Percentiles rank a stretch among this genome's conserved stretches.
Evolutionary conservation across 2,329 filamentous ascomycete species (phyloP).

Genomic region (Aureobasidium sp.): DNA sequence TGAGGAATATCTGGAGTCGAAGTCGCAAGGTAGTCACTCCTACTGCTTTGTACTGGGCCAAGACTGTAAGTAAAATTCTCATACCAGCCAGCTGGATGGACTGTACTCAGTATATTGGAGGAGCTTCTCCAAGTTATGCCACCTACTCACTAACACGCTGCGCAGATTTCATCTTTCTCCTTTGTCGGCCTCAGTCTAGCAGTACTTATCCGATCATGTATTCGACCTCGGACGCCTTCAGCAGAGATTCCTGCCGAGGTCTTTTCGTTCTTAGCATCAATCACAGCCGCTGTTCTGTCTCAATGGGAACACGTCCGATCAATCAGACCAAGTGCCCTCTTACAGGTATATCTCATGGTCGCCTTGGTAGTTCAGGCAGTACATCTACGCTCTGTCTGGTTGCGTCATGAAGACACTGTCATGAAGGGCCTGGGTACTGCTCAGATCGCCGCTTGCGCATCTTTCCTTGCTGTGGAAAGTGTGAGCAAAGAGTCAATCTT

Average conservation of each 20-base stretch:
- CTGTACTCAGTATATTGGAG: no score
- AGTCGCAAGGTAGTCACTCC: conserved; percentile 21
- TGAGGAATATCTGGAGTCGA: conserved; percentile 23
- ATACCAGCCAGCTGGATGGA: not conserved
- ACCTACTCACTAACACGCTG: not conserved
- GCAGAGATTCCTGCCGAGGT: conserved; percentile 24
- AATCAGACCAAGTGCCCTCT: conserved; percentile 24
- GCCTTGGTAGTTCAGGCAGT: conserved; percentile 26
- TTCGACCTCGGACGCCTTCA: conserved; percentile 2
- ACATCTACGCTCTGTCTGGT: conserved; percentile 25
- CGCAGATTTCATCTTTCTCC: conserved; percentile 16
- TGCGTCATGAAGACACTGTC: conserved; percentile 21
- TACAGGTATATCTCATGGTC: conserved; percentile 27
- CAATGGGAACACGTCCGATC: conserved; percentile 26
- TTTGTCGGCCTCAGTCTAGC: conserved; percentile 24
- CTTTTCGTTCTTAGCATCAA: conserved; percentile 23
- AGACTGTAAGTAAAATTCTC: conserved; percentile 19
- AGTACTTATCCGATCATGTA: conserved; percentile 19
- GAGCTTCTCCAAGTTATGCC: no score
- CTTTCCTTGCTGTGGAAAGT: conserved; percentile 26
- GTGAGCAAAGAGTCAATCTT: conserved; percentile 24
- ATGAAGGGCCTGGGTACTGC: conserved; percentile 18
- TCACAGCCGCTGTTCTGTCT: conserved; percentile 22
- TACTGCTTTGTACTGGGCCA: conserved; percentile 23
- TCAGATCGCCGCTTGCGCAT: conserved; percentile 22